phyloP scores from a whole-genome alignment of 1,139 yeast genomes.

The Saccharomyces uvarum region DNA sequence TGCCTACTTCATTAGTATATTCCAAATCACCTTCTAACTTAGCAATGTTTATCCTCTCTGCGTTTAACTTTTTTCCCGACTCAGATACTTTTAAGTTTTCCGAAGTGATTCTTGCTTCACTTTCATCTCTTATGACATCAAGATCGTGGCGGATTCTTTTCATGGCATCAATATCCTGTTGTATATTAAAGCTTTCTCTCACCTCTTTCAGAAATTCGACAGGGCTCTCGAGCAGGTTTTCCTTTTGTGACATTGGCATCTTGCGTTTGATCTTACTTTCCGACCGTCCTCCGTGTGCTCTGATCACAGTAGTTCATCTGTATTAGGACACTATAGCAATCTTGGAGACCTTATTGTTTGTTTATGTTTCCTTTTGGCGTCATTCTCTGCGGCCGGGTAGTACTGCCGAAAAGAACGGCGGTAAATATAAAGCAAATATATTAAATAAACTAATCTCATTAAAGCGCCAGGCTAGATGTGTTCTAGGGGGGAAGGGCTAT shows the following conservation, averaged over 20 bases:
- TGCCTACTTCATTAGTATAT: conserved; percentile 13
- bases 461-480: neutral
- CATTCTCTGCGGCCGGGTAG: neutral
- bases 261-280: neutral
- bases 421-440: neutral
- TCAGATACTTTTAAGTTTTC: conserved; percentile 9
- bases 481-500: too few species aligned
- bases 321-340: neutral
- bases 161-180: conserved; percentile 18
- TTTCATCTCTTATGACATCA: conserved; percentile 9
- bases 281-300: neutral
- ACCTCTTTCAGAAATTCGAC: conserved; percentile 19
- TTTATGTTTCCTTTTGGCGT: neutral
- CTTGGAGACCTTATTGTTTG: neutral
- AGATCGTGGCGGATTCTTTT: conserved; percentile 14
- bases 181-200: conserved; percentile 22
- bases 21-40: conserved; percentile 9
- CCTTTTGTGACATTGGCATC: conserved; percentile 17
- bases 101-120: conserved; percentile 9
- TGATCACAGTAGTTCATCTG: neutral
- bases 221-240: conserved; percentile 18
- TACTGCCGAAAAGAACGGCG: neutral
- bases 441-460: neutral
- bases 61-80: conserved; percentile 8
- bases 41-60: conserved; percentile 7